These are phyloP conservation scores for Orbilia blumenaviensis DNA, from an alignment of 2,329 filamentous ascomycete genomes.

Conservation along the genomic window DNA sequence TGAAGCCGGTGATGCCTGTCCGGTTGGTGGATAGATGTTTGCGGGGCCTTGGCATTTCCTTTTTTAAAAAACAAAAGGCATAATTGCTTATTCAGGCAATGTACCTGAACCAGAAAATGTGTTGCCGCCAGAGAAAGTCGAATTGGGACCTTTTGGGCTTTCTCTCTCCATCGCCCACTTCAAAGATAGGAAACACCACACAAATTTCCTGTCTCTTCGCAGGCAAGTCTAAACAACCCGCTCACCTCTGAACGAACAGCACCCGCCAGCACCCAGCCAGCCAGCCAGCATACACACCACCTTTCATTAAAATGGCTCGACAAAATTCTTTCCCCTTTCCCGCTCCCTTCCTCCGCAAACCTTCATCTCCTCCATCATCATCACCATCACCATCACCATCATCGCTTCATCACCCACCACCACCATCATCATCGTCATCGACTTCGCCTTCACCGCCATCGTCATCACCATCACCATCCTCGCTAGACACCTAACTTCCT, in stretches of 20 bases:
- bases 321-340: conserved; percentile 31
- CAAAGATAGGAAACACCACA: conserved; percentile 40
- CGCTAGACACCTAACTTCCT: not conserved
- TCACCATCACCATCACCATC: conserved; percentile 29
- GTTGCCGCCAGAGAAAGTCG: too few species aligned
- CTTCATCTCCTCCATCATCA: conserved; percentile 27
- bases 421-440: conserved; percentile 19
- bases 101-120: not conserved
- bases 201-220: conserved; percentile 44
- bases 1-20: not conserved
- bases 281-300: conserved; percentile 29
- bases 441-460: not conserved
- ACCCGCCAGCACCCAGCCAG: not conserved
- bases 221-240: conserved; percentile 53
- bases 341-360: conserved; percentile 16
- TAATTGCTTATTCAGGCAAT: not conserved
- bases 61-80: too few species aligned
- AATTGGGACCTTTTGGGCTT: too few species aligned
- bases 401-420: conserved; percentile 37
- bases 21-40: not conserved
- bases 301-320: conserved; percentile 45
- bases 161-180: conserved; percentile 44
- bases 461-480: conserved; percentile 8
- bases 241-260: conserved; percentile 33
- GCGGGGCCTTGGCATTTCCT: conserved; percentile 4